Evolutionary conservation across 2,329 filamentous ascomycete species (phyloP).

Genomic region (Penicillium brevicompactum): DNA sequence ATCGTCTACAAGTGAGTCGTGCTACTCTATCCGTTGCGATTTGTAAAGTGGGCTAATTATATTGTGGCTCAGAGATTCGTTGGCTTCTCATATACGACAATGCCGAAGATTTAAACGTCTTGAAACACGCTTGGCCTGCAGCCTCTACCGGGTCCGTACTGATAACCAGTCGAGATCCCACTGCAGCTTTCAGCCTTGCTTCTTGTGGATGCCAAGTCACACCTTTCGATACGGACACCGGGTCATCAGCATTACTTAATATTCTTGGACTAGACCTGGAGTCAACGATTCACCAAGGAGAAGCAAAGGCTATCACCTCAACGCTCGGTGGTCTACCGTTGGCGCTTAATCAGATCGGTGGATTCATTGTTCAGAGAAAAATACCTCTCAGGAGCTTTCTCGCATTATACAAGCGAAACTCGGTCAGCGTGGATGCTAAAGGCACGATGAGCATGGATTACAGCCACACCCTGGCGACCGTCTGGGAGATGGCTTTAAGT

Average conservation of each 20-base stretch:
- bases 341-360: constrained; percentile 9
- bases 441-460: constrained; percentile 3
- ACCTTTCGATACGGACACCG: background rate
- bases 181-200: too few relatives aligned
- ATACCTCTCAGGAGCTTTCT: constrained; percentile 3
- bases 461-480: constrained; percentile 3
- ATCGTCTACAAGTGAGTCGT: too few relatives aligned
- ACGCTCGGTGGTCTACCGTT: constrained; percentile 7
- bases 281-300: background rate
- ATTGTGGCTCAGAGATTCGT: too few relatives aligned
- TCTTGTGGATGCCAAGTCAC: too few relatives aligned
- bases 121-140: too few relatives aligned
- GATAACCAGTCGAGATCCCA: too few relatives aligned
- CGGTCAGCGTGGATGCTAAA: constrained; percentile 9
- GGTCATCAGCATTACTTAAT: background rate
- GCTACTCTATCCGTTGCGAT: too few relatives aligned
- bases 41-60: too few relatives aligned
- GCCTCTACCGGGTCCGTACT: background rate
- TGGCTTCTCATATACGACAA: too few relatives aligned
- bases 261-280: background rate
- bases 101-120: too few relatives aligned
- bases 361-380: constrained; percentile 9
- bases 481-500: constrained; percentile 12
- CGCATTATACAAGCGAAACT: constrained; percentile 3
- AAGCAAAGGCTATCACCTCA: background rate